phyloP scores from a whole-genome alignment of 139 green algal genomes.

The Closterium sp. region DNA sequence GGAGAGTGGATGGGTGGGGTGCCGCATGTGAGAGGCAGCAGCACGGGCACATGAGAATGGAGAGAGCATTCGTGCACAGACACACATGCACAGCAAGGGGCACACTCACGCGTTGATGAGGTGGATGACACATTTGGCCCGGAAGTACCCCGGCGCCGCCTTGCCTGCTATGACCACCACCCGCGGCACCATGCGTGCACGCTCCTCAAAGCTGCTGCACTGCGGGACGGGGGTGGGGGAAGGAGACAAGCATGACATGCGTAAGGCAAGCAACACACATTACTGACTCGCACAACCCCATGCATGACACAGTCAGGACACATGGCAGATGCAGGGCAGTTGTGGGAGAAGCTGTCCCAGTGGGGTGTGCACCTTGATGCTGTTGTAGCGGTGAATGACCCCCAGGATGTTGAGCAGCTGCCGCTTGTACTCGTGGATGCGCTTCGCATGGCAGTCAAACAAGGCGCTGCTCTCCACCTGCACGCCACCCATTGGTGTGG shows the following conservation, averaged over 20 bases:
- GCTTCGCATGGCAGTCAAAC: constrained; percentile 97
- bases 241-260: too few relatives aligned
- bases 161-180: constrained; percentile 59
- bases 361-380: constrained; percentile 63
- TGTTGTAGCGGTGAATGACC: constrained; percentile 65
- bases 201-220: constrained; percentile 29
- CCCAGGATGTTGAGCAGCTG: constrained; percentile 73
- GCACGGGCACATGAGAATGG: background rate
- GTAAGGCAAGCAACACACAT: too few relatives aligned
- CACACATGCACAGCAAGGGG: background rate
- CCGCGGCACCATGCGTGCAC: constrained; percentile 37
- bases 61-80: background rate
- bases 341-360: background rate
- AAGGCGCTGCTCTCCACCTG: constrained; percentile 71
- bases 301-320: too few relatives aligned
- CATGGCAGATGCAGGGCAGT: background rate
- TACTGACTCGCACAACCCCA: too few relatives aligned
- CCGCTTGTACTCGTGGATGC: constrained; percentile 99
- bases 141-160: constrained; percentile 54
- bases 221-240: background rate
- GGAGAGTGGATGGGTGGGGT: too few relatives aligned
- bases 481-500: background rate
- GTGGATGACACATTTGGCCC: constrained; percentile 62
- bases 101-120: constrained; percentile 53
- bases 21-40: background rate